phyloP scores from a whole-genome alignment of 2,329 filamentous ascomycete genomes.

The Sordariomycetes sp. region DNA sequence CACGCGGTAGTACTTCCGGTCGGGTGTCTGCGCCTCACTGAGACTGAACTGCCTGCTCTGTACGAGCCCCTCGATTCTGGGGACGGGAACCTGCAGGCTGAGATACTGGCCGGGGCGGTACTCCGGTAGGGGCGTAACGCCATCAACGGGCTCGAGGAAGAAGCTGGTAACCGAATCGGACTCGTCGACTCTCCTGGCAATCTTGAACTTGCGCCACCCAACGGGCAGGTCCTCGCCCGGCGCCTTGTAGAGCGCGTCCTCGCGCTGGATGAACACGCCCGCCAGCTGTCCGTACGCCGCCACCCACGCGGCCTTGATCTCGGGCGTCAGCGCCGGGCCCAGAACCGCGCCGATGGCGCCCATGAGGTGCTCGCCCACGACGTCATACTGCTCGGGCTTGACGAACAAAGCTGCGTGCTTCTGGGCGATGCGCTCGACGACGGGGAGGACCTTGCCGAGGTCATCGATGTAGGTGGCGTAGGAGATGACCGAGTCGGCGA shows the following conservation, averaged over 20 bases:
- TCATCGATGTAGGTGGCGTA: constrained; percentile 67
- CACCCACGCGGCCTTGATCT: constrained; percentile 60
- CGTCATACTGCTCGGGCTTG: constrained; percentile 55
- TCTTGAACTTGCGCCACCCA: constrained; percentile 39
- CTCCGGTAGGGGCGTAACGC: constrained; percentile 41
- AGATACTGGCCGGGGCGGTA: constrained; percentile 68
- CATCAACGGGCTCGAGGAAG: constrained; percentile 52
- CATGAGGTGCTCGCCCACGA: constrained; percentile 60
- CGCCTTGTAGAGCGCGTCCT: constrained; percentile 48
- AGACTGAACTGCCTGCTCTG: constrained; percentile 71
- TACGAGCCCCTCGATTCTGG: constrained; percentile 43
- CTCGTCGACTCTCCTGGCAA: constrained; percentile 52
- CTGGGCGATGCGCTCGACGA: constrained; percentile 59
- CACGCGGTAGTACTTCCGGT: constrained; percentile 49
- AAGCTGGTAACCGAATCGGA: constrained; percentile 54
- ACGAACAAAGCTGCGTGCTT: constrained; percentile 68
- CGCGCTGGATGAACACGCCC: constrained; percentile 56
- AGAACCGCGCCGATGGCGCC: constrained; percentile 58
- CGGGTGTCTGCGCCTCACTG: constrained; percentile 41
- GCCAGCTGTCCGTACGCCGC: constrained; percentile 63
- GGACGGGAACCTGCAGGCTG: constrained; percentile 51
- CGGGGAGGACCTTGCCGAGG: constrained; percentile 44
- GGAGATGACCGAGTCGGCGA: constrained; percentile 58
- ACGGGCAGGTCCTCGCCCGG: constrained; percentile 25
- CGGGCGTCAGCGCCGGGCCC: constrained; percentile 54